Percentiles rank a stretch among this genome's conserved stretches.
Conservation (phyloP, 1,139 yeast species). For the Nematodospora anomalae region DNA sequence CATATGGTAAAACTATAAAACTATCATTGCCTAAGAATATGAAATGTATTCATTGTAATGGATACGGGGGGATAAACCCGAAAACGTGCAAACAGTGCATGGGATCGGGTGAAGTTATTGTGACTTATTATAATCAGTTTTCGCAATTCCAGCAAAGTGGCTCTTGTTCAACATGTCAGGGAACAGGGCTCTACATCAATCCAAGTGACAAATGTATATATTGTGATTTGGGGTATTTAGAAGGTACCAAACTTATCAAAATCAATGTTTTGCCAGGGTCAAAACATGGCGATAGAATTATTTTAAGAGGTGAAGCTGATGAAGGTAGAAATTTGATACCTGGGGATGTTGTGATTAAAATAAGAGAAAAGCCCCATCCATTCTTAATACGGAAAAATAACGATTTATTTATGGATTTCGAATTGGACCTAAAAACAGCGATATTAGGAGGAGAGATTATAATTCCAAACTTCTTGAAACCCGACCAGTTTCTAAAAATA, state of each 20-base stretch:
- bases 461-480: constrained; percentile 44
- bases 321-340: constrained; percentile 60
- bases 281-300: constrained; percentile 48
- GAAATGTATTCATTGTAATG: constrained; percentile 35
- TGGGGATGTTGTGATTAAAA: constrained; percentile 61
- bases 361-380: constrained; percentile 35
- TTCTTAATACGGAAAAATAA: constrained; percentile 50
- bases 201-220: constrained; percentile 27
- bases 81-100: constrained; percentile 34
- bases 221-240: constrained; percentile 37
- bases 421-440: constrained; percentile 53
- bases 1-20: constrained; percentile 40
- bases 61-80: constrained; percentile 40
- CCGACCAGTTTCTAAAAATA: constrained; percentile 42
- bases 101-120: constrained; percentile 39
- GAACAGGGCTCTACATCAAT: constrained; percentile 32
- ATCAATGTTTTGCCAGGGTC: constrained; percentile 56
- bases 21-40: constrained; percentile 41
- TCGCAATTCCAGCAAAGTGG: constrained; percentile 37
- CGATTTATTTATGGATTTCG: constrained; percentile 47
- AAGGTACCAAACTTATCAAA: constrained; percentile 51
- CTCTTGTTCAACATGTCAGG: constrained; percentile 36
- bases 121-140: constrained; percentile 33
- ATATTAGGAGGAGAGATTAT: constrained; percentile 54
- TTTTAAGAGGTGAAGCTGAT: constrained; percentile 61